phyloP scores from a whole-genome alignment of 108 stramenopile species.

The Chaetoceros muelleri region DNA sequence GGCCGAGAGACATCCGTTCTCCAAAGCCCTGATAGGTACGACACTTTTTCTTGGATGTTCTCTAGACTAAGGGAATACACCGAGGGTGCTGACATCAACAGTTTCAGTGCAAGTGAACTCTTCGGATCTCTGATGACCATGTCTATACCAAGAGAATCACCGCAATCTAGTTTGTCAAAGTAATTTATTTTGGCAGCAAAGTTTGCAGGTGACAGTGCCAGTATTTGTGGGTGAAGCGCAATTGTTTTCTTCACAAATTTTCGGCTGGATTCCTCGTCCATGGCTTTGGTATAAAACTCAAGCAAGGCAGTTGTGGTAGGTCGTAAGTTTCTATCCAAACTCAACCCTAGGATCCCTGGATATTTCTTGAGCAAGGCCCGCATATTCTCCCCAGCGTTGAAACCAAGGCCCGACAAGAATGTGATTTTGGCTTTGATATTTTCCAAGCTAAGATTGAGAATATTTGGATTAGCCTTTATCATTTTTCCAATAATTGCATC shows the following conservation, averaged over 20 bases:
- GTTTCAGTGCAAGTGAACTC: constrained; percentile 29
- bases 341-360: constrained; percentile 36
- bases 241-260: constrained; percentile 33
- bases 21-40: constrained; percentile 54
- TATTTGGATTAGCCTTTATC: constrained; percentile 27
- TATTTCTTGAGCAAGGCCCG: constrained; percentile 18
- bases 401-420: constrained; percentile 30
- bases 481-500: constrained; percentile 16
- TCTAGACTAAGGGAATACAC: constrained; percentile 61
- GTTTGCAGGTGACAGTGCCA: constrained; percentile 49
- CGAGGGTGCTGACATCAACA: constrained; percentile 31
- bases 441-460: constrained; percentile 48
- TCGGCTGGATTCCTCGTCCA: neutral
- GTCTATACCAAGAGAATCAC: neutral
- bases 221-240: constrained; percentile 52
- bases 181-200: constrained; percentile 42
- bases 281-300: neutral
- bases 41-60: constrained; percentile 55
- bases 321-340: constrained; percentile 32
- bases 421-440: constrained; percentile 44
- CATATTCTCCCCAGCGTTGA: constrained; percentile 18
- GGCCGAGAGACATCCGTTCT: constrained; percentile 3
- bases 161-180: constrained; percentile 43
- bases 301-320: constrained; percentile 26
- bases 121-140: neutral